Evolutionary conservation across 2,329 filamentous ascomycete species (phyloP).

Genomic region (Aspergillus persii): DNA sequence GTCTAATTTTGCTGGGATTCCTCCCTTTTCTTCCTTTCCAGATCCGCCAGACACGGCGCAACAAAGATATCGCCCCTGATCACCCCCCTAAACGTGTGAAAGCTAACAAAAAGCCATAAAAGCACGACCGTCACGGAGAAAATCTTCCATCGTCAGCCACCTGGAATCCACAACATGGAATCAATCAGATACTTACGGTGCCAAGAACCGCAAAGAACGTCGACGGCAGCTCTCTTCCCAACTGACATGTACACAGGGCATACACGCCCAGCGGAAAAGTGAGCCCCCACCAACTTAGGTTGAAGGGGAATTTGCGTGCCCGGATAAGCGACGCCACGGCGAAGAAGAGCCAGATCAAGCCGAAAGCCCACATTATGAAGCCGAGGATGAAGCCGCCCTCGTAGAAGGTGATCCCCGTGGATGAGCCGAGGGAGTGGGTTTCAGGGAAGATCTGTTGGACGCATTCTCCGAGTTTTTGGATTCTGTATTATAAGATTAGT

Average conservation of each 20-base stretch:
- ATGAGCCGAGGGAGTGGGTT: conserved; percentile 21
- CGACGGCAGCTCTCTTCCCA: conserved; percentile 52
- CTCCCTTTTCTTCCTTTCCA: background rate
- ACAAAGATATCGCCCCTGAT: conserved; percentile 9
- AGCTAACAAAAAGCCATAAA: conserved; percentile 52
- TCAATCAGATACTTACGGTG: conserved; percentile 34
- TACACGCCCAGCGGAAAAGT: conserved; percentile 59
- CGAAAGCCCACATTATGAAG: conserved; percentile 37
- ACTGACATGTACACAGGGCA: conserved; percentile 40
- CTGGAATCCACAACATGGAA: background rate
- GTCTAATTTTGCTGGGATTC: background rate
- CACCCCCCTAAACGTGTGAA: background rate
- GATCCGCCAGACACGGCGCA: conserved; percentile 12
- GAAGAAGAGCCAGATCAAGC: conserved; percentile 35
- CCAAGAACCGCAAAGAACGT: conserved; percentile 57
- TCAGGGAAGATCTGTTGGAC: conserved; percentile 33
- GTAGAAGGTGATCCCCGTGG: conserved; percentile 29
- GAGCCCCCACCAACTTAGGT: conserved; percentile 62
- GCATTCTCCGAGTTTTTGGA: conserved; percentile 50
- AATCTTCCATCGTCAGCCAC: background rate
- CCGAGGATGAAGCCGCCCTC: conserved; percentile 30
- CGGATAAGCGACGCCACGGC: conserved; percentile 31
- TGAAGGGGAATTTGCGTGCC: conserved; percentile 51
- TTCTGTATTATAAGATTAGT: conserved; percentile 17
- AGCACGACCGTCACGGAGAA: conserved; percentile 42